Evolutionary conservation across 2,329 filamentous ascomycete species (phyloP).

Genomic region (Fusarium sp.): DNA sequence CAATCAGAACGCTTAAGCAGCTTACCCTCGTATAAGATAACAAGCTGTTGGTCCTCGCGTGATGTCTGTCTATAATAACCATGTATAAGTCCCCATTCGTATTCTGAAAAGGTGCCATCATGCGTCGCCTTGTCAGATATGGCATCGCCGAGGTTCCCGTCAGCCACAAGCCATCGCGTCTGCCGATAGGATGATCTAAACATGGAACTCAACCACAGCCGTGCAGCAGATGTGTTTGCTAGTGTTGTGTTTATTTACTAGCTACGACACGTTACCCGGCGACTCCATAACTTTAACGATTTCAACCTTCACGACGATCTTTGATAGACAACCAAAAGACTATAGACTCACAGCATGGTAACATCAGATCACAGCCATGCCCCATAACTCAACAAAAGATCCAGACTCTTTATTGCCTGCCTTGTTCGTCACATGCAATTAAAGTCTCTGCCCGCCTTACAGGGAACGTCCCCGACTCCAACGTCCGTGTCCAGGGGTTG

Average conservation of each 20-base stretch:
- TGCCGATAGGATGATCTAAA: slow-evolving; percentile 1
- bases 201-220: not conserved
- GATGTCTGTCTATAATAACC: not conserved
- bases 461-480: slow-evolving; percentile 20
- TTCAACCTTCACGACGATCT: slow-evolving; percentile 1
- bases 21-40: not conserved
- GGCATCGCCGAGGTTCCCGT: slow-evolving; percentile 14
- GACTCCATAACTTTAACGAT: not conserved
- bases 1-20: not conserved
- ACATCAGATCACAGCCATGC: not conserved
- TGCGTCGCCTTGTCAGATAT: not conserved
- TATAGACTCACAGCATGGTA: too few relatives aligned
- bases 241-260: not conserved
- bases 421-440: slow-evolving; percentile 24
- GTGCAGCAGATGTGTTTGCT: not conserved
- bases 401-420: slow-evolving; percentile 8
- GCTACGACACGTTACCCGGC: too few relatives aligned
- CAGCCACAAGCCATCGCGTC: slow-evolving; percentile 14
- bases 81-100: not conserved
- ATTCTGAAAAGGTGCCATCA: not conserved
- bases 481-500: not conserved
- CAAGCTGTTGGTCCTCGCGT: not conserved
- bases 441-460: slow-evolving; percentile 22
- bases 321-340: not conserved
- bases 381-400: slow-evolving; percentile 11